Base-by-base conservation (phyloP, 2,329 filamentous ascomycete species). In the Akanthomyces lecanii region DNA sequence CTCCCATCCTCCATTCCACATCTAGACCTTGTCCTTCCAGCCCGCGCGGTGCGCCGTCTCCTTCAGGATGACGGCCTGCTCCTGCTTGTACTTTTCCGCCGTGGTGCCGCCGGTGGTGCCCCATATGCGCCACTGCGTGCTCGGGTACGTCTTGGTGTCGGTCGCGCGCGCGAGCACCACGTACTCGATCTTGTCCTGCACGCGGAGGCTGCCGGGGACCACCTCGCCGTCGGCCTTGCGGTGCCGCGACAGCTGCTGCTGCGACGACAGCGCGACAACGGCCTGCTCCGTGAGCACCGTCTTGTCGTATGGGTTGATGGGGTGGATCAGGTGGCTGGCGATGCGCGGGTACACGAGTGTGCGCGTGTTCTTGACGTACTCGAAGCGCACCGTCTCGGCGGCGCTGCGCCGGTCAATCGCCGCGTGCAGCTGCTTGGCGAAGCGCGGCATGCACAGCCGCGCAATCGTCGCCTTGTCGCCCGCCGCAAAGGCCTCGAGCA, bases 51-150 rank as follows among this genome's bases (percentile, higher is more conserved):
- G 70, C 5, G 73, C 69, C 65, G 76, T 66, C 63, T 77, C 73
- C 65, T 69, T 70, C 21, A 72, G 68, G 36, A 75, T 68, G 59
- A 74, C 69, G 21, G 72, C 70, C 68, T 74, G 72, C 66, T 79
- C 76, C 8, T 74, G 68, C 28, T 68, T 38, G 50, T 74, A 79
- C 5, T 63, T 66, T 65, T 83, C 75, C 2, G 82, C 70, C 1
- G 80, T 82, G 14, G 82, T 85, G 68, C 84, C 80, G 48, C 81
- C 73, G 36, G 84, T 76, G 23, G 85, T 88, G 16, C 89, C 88
- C 82, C 87, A 89, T 57, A 90, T 73, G 71, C 78, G 80, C 89
- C 89, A 91, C 2, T 80, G 77, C 33, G 73, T 75, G 62, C 79
- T 72, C 70, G 77, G 71, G 66, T 77, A 83, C 23, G 82, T 83